Conservation (phyloP, 139 green algal species). For the Chlorella ohadii region DNA sequence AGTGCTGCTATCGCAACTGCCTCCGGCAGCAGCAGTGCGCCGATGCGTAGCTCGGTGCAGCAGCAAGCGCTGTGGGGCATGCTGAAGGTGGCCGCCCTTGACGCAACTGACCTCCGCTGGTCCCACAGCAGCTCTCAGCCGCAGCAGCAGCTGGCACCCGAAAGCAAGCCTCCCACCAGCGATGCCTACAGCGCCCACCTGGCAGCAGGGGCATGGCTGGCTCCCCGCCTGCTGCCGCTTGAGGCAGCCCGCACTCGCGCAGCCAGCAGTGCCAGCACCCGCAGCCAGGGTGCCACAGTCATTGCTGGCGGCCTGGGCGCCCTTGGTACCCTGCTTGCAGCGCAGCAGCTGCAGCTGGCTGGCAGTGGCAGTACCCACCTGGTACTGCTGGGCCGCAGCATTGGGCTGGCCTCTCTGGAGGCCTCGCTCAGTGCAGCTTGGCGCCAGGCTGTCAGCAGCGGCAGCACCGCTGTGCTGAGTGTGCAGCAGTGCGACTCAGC, state of each 20-base stretch:
- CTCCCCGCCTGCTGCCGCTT: slow-evolving; percentile 3
- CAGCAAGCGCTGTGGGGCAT: neutral
- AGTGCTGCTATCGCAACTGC: no score
- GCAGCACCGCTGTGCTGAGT: slow-evolving; percentile 13
- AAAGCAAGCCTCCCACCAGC: no score
- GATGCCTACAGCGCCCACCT: neutral
- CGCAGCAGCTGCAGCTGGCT: slow-evolving; percentile 70
- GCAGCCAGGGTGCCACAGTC: slow-evolving; percentile 32
- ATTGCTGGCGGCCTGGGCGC: slow-evolving; percentile 54
- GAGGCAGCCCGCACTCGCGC: neutral
- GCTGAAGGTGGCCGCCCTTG: slow-evolving; percentile 12
- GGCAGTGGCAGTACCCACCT: neutral
- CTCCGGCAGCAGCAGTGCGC: no score
- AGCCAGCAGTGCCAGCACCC: neutral
- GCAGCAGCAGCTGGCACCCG: neutral
- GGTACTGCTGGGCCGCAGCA: slow-evolving; percentile 19
- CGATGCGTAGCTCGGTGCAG: no score
- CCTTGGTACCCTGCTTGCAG: slow-evolving; percentile 60
- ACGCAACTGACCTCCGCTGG: neutral
- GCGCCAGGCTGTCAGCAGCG: neutral
- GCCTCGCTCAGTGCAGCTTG: neutral
- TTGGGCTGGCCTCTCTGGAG: neutral
- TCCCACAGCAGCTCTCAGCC: neutral
- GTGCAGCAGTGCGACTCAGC: slow-evolving; percentile 37
- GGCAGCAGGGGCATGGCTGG: neutral